Evolutionary conservation across 2,329 filamentous ascomycete genomes (phyloP), one percentile per base, ranked within the genome.

Genomic region (Pseudogymnoascus sp.): DNA sequence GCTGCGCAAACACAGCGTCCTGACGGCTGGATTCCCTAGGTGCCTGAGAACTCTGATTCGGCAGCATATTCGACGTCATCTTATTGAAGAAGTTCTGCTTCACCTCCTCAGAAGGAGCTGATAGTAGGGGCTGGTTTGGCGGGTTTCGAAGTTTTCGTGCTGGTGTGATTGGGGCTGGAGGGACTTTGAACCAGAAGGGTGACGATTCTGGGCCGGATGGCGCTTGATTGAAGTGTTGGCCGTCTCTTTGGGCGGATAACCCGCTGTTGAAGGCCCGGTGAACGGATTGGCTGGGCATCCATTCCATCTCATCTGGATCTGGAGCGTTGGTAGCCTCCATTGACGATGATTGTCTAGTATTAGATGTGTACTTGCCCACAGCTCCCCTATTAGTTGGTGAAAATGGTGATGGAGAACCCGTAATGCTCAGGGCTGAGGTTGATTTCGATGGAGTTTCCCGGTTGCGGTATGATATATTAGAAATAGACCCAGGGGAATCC

Each of bases 101-200:
- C 62, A 73, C 71, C 73, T 79, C 72, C 75, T 77, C 34, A 66
- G 79, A 43, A 71, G 79, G 69, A 73, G 82, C 70, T 71, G 79
- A 77, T 25, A 87, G 76, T 1, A 81, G 75, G 0, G 85, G 81
- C 37, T 80, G 78, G 65, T 82, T 84, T 4, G 83, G 81, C 1
- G 87, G 86, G 65, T 89, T 90, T 34, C 84, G 80, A 6, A 85
- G 74, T 48, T 81, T 80, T 43, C 86, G 83, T 1, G 87, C 86
- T 21, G 87, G 86, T n/a, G 81, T 83, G 13, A 81, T 83, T 13
- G 90, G 89, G 1, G 88, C 87, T 0, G 86, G 80, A 3, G 90
- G 90, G 2, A 92, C 81, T 65, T 83, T 85, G 75, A 85, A 89
- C 80, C 85, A 88, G 71, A 92, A 92, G 1, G 87, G 84, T 8